Percentiles rank a stretch among this genome's conserved stretches.
These are phyloP conservation scores for Pseudevernia furfuracea DNA, from an alignment of 495 filamentous ascomycete genomes.

Conservation along the genomic window DNA sequence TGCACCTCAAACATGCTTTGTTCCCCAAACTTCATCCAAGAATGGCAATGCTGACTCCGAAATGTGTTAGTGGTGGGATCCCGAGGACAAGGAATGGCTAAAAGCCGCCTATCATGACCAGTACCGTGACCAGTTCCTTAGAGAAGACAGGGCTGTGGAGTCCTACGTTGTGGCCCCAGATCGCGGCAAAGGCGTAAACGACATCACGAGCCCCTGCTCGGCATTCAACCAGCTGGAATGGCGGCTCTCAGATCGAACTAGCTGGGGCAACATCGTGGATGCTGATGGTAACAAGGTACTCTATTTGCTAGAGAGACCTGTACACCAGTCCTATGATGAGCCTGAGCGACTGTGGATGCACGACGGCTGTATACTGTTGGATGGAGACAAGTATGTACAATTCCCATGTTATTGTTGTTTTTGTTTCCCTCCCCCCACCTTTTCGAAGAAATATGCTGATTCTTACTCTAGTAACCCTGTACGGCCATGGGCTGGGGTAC, in stretches of 20 bases:
- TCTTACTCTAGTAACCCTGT: constrained; percentile 7
- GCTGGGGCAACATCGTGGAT: constrained; percentile 12
- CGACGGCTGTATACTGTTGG: constrained; percentile 14
- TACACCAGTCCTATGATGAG: not conserved
- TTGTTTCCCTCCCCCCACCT: no score
- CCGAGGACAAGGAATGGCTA: not conserved
- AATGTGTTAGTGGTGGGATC: constrained; percentile 15
- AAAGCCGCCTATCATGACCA: constrained; percentile 11
- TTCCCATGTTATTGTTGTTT: not conserved
- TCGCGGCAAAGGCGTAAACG: constrained; percentile 1
- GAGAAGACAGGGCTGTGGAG: not conserved
- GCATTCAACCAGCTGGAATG: constrained; percentile 12
- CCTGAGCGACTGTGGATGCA: constrained; percentile 3
- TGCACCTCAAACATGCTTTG: no score
- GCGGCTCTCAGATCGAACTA: constrained; percentile 1
- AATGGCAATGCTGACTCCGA: no score
- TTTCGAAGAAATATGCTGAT: not conserved
- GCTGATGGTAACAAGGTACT: constrained; percentile 13
- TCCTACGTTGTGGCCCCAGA: constrained; percentile 11
- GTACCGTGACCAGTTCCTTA: constrained; percentile 10
- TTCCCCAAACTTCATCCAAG: no score
- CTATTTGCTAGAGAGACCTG: not conserved
- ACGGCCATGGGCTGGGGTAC: constrained; percentile 11
- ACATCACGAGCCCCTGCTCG: constrained; percentile 13
- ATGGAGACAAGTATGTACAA: constrained; percentile 9